phyloP scores from a whole-genome alignment of 2,329 filamentous ascomycete species.

The Diplodia mutila region DNA sequence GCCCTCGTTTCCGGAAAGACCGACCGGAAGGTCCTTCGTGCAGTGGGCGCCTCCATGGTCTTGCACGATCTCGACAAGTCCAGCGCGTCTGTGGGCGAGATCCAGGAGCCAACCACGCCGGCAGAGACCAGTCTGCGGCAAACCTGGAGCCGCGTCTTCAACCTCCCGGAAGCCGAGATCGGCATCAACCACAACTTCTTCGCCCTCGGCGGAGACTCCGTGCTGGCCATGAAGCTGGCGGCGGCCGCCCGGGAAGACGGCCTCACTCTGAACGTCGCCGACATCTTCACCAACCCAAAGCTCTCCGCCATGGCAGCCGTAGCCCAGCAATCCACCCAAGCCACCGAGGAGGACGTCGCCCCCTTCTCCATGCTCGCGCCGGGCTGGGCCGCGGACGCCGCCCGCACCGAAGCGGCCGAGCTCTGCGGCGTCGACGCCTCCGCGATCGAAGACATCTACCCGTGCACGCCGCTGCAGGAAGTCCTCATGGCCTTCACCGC shows the following conservation, averaged over 20 bases:
- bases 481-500: slow-evolving; percentile 46
- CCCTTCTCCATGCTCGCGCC: slow-evolving; percentile 40
- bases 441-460: slow-evolving; percentile 45
- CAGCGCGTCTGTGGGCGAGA: neutral
- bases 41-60: slow-evolving; percentile 29
- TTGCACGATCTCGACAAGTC: slow-evolving; percentile 27
- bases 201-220: slow-evolving; percentile 63
- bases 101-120: neutral
- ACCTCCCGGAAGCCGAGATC: slow-evolving; percentile 43
- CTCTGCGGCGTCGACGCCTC: slow-evolving; percentile 35
- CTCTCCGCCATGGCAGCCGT: slow-evolving; percentile 52
- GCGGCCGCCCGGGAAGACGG: slow-evolving; percentile 56
- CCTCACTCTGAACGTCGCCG: slow-evolving; percentile 57
- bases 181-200: slow-evolving; percentile 63
- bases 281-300: slow-evolving; percentile 57
- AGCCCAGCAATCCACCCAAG: slow-evolving; percentile 31
- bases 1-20: slow-evolving; percentile 50
- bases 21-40: slow-evolving; percentile 32
- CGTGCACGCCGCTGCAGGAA: slow-evolving; percentile 48
- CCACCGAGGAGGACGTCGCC: slow-evolving; percentile 34
- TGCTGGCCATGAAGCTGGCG: slow-evolving; percentile 64
- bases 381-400: slow-evolving; percentile 36
- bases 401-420: slow-evolving; percentile 43
- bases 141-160: slow-evolving; percentile 26
- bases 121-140: slow-evolving; percentile 10